Percentiles rank a stretch among this genome's conserved stretches.
Evolutionary conservation across 1,284 basidiomycete species (phyloP).

Genomic region (Cryptococcus sp.): DNA sequence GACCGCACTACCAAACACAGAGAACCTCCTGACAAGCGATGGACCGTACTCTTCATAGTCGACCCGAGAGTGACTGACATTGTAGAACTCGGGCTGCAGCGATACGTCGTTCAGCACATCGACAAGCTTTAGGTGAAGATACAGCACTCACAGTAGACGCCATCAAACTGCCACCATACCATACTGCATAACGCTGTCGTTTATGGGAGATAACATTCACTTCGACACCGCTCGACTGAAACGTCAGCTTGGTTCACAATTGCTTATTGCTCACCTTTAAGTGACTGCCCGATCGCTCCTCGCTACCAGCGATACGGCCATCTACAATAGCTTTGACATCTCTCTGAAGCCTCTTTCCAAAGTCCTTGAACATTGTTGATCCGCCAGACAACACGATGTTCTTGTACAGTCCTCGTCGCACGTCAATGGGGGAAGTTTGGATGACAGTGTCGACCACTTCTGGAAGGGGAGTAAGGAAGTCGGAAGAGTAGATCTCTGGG

Average conservation of each 20-base stretch:
- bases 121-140: not conserved
- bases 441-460: slow-evolving; percentile 97
- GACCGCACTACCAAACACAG: slow-evolving; percentile 88
- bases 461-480: slow-evolving; percentile 95
- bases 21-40: slow-evolving; percentile 90
- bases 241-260: not conserved
- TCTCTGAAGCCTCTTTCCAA: slow-evolving; percentile 90
- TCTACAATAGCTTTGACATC: slow-evolving; percentile 95
- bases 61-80: slow-evolving; percentile 94
- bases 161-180: slow-evolving; percentile 95
- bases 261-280: slow-evolving; percentile 63
- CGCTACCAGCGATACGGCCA: slow-evolving; percentile 77
- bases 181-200: slow-evolving; percentile 96
- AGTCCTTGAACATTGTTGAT: slow-evolving; percentile 90
- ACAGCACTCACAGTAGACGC: slow-evolving; percentile 73
- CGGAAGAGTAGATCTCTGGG: slow-evolving; percentile 96
- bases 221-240: slow-evolving; percentile 85
- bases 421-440: slow-evolving; percentile 93
- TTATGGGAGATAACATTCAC: slow-evolving; percentile 99
- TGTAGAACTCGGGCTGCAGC: slow-evolving; percentile 88
- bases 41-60: slow-evolving; percentile 98
- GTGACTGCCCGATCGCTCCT: slow-evolving; percentile 70
- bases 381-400: slow-evolving; percentile 94
- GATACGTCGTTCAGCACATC: not conserved
- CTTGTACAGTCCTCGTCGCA: slow-evolving; percentile 92